Evolutionary conservation across 2,329 filamentous ascomycete species (phyloP).

Genomic region (Myriosclerotinia duriaeana): DNA sequence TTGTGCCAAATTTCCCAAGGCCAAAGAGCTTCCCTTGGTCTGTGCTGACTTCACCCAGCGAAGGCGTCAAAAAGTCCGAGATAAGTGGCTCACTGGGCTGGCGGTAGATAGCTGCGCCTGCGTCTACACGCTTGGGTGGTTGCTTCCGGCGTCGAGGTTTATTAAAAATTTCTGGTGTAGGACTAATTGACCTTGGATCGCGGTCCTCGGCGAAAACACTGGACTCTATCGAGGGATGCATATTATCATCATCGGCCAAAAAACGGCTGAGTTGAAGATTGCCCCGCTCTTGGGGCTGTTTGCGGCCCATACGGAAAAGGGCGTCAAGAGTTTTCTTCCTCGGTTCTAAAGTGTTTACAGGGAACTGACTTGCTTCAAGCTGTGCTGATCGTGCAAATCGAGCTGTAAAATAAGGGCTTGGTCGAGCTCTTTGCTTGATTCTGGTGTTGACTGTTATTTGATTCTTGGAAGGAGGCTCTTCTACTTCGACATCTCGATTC

Average conservation of each 20-base stretch:
- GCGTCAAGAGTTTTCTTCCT: slow-evolving; percentile 57
- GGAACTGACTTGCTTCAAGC: slow-evolving; percentile 49
- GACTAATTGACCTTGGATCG: background rate
- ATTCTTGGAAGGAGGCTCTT: background rate
- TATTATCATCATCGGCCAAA: slow-evolving; percentile 35
- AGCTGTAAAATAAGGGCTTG: slow-evolving; percentile 31
- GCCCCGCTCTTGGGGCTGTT: slow-evolving; percentile 33
- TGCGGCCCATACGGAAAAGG: slow-evolving; percentile 49
- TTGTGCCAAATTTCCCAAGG: slow-evolving; percentile 59
- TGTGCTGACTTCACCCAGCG: slow-evolving; percentile 28
- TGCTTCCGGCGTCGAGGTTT: slow-evolving; percentile 31
- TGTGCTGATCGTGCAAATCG: slow-evolving; percentile 50
- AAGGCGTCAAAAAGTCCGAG: slow-evolving; percentile 33
- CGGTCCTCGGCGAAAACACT: background rate
- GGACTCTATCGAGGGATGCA: slow-evolving; percentile 26
- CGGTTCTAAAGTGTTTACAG: slow-evolving; percentile 47
- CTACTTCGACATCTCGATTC: slow-evolving; percentile 17
- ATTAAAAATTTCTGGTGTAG: background rate
- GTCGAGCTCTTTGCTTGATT: slow-evolving; percentile 8
- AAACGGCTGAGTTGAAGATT: slow-evolving; percentile 44
- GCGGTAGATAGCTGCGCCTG: slow-evolving; percentile 39
- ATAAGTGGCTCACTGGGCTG: slow-evolving; percentile 40
- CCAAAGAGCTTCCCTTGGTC: slow-evolving; percentile 49
- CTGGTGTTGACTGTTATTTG: background rate
- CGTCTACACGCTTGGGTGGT: slow-evolving; percentile 37